These are phyloP conservation scores for Sedum album DNA, from an alignment of 164 flowering plant genomes.

Conservation along the genomic window DNA sequence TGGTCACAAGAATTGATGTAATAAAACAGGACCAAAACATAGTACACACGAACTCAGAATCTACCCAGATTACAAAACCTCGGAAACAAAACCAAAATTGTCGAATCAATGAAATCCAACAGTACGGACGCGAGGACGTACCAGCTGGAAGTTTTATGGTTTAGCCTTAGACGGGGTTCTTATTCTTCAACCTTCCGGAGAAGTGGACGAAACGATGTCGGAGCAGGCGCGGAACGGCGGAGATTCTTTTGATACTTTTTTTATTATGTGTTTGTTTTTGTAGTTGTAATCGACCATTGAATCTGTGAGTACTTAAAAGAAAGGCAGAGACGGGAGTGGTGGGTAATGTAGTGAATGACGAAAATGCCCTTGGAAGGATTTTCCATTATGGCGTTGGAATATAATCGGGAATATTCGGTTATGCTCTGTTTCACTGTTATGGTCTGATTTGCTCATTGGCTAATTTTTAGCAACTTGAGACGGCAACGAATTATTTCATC, in stretches of 20 bases:
- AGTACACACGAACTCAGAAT: neutral
- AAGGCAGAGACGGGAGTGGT: neutral
- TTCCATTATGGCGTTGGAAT: neutral
- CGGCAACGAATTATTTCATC: neutral
- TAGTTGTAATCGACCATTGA: neutral
- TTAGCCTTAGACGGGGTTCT: too few relatives aligned
- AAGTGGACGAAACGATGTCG: neutral
- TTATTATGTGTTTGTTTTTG: neutral
- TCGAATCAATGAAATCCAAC: neutral
- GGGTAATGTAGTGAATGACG: neutral
- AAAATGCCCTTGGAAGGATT: neutral
- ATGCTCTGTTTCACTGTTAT: neutral
- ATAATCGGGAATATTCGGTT: neutral
- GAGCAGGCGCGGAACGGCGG: neutral
- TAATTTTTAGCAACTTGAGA: neutral
- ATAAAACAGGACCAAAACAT: neutral
- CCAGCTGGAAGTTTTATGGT: neutral
- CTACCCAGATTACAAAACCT: too few relatives aligned
- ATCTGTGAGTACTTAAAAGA: neutral
- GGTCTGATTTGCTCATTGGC: neutral
- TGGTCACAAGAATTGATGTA: neutral
- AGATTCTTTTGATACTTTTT: neutral
- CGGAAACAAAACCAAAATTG: neutral
- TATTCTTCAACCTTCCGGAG: neutral
- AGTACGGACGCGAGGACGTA: neutral